Percentiles rank a stretch among this genome's conserved stretches.
phyloP scores from a whole-genome alignment of 1,284 basidiomycete species.

The Melampsora americana region DNA sequence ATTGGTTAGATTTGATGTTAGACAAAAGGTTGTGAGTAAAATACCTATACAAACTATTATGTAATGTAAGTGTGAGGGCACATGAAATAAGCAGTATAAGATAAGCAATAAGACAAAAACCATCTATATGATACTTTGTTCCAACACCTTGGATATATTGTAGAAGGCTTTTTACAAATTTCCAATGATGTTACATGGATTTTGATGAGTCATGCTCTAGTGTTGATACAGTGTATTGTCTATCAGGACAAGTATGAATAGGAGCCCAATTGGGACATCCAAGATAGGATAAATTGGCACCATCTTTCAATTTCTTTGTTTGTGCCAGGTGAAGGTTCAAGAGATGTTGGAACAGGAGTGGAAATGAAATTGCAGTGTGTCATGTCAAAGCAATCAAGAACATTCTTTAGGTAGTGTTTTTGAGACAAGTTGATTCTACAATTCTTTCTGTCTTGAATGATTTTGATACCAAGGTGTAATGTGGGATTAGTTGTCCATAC shows the following conservation, averaged over 20 bases:
- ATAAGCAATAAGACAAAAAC: too few relatives aligned
- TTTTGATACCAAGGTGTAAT: conserved; percentile 10
- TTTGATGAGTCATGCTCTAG: too few relatives aligned
- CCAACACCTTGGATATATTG: too few relatives aligned
- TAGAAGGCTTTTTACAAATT: too few relatives aligned
- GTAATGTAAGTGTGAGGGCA: too few relatives aligned
- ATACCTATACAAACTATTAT: too few relatives aligned
- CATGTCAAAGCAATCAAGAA: conserved; percentile 5
- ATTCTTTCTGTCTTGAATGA: not conserved
- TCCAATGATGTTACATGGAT: too few relatives aligned
- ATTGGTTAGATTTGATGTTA: too few relatives aligned
- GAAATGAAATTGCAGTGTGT: not conserved
- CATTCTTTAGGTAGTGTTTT: conserved; percentile 6
- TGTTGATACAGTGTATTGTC: not conserved
- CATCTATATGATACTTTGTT: too few relatives aligned
- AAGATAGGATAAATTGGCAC: not conserved
- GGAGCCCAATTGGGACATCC: not conserved
- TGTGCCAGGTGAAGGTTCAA: not conserved
- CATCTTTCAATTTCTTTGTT: too few relatives aligned
- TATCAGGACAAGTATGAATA: not conserved
- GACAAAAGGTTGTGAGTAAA: too few relatives aligned
- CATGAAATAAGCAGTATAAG: too few relatives aligned
- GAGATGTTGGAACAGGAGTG: not conserved
- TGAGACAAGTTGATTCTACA: not conserved
- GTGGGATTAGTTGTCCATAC: conserved; percentile 1